Evolutionary conservation across 2,329 filamentous ascomycete genomes (phyloP).

Genomic region (Alternaria arborescens): DNA sequence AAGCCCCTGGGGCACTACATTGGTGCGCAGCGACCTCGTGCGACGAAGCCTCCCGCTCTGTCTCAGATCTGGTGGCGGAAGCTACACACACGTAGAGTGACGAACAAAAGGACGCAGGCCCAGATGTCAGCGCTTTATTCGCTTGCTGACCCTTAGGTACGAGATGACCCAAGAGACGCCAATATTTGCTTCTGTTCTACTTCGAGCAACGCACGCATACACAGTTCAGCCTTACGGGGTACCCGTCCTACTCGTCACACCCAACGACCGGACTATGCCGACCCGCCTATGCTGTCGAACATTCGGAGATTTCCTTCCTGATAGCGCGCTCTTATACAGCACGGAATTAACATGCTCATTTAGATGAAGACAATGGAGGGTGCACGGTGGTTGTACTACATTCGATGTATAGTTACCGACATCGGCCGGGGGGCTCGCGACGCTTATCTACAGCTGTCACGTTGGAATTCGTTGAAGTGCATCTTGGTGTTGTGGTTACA

Average conservation of each 20-base stretch:
- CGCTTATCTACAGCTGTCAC: constrained; percentile 34
- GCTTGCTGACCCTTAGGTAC: not conserved
- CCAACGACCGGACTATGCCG: constrained; percentile 21
- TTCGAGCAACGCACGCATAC: constrained; percentile 10
- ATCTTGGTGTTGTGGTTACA: not conserved
- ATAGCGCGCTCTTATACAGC: not conserved
- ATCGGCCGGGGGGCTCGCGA: constrained; percentile 29
- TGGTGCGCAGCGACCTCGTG: constrained; percentile 11
- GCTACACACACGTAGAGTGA: constrained; percentile 10
- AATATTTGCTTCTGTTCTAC: constrained; percentile 4
- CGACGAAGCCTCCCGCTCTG: constrained; percentile 25
- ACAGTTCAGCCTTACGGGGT: constrained; percentile 26
- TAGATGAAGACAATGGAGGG: not conserved
- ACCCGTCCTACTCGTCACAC: constrained; percentile 20
- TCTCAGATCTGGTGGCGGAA: constrained; percentile 27
- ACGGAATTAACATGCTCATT: not conserved
- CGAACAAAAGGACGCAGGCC: not conserved
- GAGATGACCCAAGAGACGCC: constrained; percentile 15
- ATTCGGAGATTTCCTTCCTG: constrained; percentile 19
- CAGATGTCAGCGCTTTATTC: constrained; percentile 11
- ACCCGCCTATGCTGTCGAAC: constrained; percentile 23
- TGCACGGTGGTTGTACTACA: constrained; percentile 18
- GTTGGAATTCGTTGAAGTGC: constrained; percentile 6
- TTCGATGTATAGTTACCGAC: constrained; percentile 31
- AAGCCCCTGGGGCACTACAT: not conserved